Percentiles rank a stretch among this genome's conserved stretches.
Evolutionary conservation across 2,329 filamentous ascomycete species (phyloP).

Genomic region (Ophioceras dolichostomum): DNA sequence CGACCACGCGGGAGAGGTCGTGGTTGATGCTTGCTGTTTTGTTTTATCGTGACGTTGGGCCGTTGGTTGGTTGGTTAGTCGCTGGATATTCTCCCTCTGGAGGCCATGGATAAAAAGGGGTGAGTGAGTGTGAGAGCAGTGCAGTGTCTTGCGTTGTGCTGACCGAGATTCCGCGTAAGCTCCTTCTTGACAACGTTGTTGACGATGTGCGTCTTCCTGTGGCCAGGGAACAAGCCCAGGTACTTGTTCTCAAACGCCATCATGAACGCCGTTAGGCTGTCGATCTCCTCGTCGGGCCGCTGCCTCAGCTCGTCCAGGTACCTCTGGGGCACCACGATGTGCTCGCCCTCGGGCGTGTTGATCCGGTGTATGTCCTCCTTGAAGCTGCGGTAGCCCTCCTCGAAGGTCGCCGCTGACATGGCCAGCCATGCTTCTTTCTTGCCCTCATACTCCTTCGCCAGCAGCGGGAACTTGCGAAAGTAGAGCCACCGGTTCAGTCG

Average conservation of each 20-base stretch:
- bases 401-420: background rate
- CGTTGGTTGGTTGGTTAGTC: no score
- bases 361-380: slow-evolving; percentile 1
- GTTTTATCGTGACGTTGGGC: no score
- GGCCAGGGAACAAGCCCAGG: slow-evolving; percentile 1
- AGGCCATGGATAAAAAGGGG: no score
- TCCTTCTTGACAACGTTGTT: slow-evolving; percentile 5
- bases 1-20: slow-evolving; percentile 23
- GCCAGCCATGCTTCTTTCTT: background rate
- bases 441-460: background rate
- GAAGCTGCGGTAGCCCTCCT: slow-evolving; percentile 2
- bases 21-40: slow-evolving; percentile 19
- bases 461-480: background rate
- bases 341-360: slow-evolving; percentile 10
- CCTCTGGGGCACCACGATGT: slow-evolving; percentile 13
- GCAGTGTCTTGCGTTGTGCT: no score
- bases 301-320: slow-evolving; percentile 15
- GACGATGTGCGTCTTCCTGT: slow-evolving; percentile 3
- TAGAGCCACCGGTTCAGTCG: background rate
- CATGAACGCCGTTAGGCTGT: slow-evolving; percentile 7
- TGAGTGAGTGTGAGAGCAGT: no score
- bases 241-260: slow-evolving; percentile 2
- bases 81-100: no score
- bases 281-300: slow-evolving; percentile 15
- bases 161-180: slow-evolving; percentile 4